Percentiles rank a stretch among this genome's conserved stretches.
Evolutionary conservation across 495 filamentous ascomycete species (phyloP).

Genomic region (Penicillium desertorum): DNA sequence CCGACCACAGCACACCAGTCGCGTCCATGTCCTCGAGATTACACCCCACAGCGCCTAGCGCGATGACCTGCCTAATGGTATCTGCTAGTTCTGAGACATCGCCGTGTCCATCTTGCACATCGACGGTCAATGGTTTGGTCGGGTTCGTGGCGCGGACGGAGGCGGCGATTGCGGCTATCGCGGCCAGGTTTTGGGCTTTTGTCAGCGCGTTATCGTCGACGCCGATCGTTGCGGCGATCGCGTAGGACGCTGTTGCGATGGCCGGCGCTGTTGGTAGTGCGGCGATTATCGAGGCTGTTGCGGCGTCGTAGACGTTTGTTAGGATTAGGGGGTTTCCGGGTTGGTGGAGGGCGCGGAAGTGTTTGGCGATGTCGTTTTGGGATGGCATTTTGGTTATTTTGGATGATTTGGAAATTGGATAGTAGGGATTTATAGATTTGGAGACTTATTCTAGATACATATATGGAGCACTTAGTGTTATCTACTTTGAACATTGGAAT

Average conservation of each 20-base stretch:
- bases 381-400: neutral
- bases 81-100: constrained; percentile 37
- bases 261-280: constrained; percentile 42
- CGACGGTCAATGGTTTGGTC: constrained; percentile 46
- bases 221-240: constrained; percentile 45
- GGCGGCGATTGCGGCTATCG: constrained; percentile 81
- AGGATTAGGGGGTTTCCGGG: constrained; percentile 50
- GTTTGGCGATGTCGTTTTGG: constrained; percentile 2
- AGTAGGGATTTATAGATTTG: neutral
- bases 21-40: constrained; percentile 53
- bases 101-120: constrained; percentile 55
- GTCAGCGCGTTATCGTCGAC: constrained; percentile 45
- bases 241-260: constrained; percentile 54
- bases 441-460: neutral
- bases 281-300: constrained; percentile 44
- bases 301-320: constrained; percentile 53
- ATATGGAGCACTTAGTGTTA: neutral
- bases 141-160: constrained; percentile 33
- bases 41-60: constrained; percentile 48
- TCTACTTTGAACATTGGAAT: neutral
- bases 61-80: constrained; percentile 36
- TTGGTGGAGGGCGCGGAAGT: constrained; percentile 42
- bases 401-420: neutral
- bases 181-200: constrained; percentile 53
- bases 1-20: constrained; percentile 29